Conservation (phyloP, 164 flowering plant species). For the Aristolochia contorta region DNA sequence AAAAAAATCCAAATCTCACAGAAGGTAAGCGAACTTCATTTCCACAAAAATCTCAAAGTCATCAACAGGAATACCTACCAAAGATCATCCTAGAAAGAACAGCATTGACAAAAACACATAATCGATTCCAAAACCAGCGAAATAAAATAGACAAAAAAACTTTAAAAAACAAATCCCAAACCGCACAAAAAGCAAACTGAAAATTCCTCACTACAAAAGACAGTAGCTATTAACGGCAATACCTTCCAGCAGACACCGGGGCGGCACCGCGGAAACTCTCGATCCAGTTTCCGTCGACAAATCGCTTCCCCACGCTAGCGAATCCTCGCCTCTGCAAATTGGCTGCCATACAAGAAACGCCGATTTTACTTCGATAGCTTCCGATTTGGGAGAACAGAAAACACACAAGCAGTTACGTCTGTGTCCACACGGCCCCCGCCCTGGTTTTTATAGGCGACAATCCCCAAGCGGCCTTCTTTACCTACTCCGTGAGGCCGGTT, state of each 20-base stretch:
- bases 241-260: constrained; percentile 9
- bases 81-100: neutral
- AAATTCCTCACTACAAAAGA: no score
- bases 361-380: neutral
- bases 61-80: no score
- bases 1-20: no score
- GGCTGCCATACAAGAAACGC: constrained; percentile 33
- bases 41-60: no score
- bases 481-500: neutral
- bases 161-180: neutral
- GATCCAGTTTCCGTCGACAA: constrained; percentile 22
- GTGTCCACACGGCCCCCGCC: neutral
- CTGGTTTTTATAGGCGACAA: neutral
- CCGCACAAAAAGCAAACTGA: neutral
- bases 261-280: constrained; percentile 9
- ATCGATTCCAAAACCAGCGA: neutral
- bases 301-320: constrained; percentile 38
- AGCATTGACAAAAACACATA: neutral
- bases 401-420: neutral
- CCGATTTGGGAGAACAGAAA: neutral
- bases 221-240: neutral
- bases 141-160: neutral
- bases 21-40: no score
- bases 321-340: constrained; percentile 33
- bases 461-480: neutral